phyloP scores from a whole-genome alignment of 106 monocot genomes.

The Ottelia alismoides region DNA sequence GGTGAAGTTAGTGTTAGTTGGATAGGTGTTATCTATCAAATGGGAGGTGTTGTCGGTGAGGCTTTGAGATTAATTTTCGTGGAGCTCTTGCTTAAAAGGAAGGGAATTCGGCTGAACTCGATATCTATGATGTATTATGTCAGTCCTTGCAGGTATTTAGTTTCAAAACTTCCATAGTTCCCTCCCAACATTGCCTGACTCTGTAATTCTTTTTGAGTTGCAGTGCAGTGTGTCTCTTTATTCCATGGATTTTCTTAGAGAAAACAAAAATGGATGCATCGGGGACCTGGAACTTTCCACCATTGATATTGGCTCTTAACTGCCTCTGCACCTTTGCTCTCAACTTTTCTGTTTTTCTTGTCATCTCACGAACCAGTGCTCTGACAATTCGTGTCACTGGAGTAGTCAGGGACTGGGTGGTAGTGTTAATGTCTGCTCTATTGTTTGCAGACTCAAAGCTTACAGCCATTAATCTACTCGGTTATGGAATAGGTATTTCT shows the following conservation, averaged over 20 bases:
- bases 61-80: constrained; percentile 87
- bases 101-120: constrained; percentile 71
- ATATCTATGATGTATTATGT: constrained; percentile 98
- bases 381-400: constrained; percentile 92
- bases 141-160: constrained; percentile 99
- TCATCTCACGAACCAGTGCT: constrained; percentile 88
- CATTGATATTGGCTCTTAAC: constrained; percentile 52
- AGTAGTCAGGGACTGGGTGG: constrained; percentile 97
- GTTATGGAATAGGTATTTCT: constrained; percentile 97
- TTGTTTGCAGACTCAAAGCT: constrained; percentile 75
- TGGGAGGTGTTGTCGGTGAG: constrained; percentile 96
- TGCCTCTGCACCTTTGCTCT: constrained; percentile 93
- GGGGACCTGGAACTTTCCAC: constrained; percentile 69
- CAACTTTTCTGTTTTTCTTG: constrained; percentile 88
- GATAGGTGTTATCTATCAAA: constrained; percentile 96
- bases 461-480: constrained; percentile 69
- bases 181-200: background rate
- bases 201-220: too few species aligned
- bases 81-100: constrained; percentile 91
- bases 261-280: constrained; percentile 87
- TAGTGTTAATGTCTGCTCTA: constrained; percentile 70
- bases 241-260: constrained; percentile 94
- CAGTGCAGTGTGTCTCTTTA: constrained; percentile 84
- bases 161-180: too few species aligned
- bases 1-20: constrained; percentile 85